Evolutionary conservation across 2,329 filamentous ascomycete genomes (phyloP).

Genomic region (Verticillium tricorpus): DNA sequence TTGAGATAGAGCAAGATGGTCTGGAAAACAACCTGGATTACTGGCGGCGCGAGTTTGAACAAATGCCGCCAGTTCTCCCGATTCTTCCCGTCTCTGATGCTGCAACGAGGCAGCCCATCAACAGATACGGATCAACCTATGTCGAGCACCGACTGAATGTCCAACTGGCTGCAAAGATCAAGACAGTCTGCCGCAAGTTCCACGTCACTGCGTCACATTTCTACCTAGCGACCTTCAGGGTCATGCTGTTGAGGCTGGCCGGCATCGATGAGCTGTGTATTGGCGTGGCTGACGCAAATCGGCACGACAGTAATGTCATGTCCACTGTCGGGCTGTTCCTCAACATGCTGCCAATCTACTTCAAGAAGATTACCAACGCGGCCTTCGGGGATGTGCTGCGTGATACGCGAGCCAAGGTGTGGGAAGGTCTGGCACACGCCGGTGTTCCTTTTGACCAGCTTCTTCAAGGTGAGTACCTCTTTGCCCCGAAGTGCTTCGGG

Average conservation of each 20-base stretch:
- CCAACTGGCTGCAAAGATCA: neutral
- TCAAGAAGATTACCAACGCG: constrained; percentile 15
- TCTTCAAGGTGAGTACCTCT: constrained; percentile 18
- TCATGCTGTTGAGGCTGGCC: constrained; percentile 16
- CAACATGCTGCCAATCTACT: constrained; percentile 39
- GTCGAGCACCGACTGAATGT: neutral
- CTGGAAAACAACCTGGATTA: neutral
- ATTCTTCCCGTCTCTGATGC: neutral
- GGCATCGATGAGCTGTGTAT: constrained; percentile 36
- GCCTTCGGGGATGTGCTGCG: constrained; percentile 17
- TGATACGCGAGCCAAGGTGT: constrained; percentile 20
- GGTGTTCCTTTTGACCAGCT: constrained; percentile 40
- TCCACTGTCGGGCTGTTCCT: constrained; percentile 33
- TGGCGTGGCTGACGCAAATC: constrained; percentile 35
- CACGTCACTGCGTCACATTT: constrained; percentile 36
- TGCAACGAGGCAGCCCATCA: neutral
- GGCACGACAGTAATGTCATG: neutral
- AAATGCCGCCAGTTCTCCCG: neutral
- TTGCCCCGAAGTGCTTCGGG: neutral
- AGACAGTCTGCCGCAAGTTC: neutral
- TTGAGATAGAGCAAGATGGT: neutral
- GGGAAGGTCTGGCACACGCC: constrained; percentile 30
- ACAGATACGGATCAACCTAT: neutral
- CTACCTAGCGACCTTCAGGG: constrained; percentile 35
- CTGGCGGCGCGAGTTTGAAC: neutral